A percentile compares a stretch with the other conserved stretches of the same genome.
phyloP scores from a whole-genome alignment of 2,329 filamentous ascomycete genomes.

The Colletotrichum sojae region DNA sequence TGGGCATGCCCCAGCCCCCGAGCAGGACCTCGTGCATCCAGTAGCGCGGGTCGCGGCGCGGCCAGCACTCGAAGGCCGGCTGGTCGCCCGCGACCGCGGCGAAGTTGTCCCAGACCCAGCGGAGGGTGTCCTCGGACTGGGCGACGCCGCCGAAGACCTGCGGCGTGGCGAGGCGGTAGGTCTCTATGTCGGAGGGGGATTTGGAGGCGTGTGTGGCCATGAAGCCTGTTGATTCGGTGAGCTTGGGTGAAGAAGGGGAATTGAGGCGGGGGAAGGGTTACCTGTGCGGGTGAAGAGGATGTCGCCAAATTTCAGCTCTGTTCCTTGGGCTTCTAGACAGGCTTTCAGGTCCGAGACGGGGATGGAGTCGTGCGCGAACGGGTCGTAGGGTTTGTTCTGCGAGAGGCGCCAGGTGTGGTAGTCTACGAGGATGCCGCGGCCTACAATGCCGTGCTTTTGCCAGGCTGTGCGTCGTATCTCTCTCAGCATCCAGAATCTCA shows the following conservation, averaged over 20 bases:
- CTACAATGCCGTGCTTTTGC: slow-evolving; percentile 57
- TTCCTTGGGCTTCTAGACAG: slow-evolving; percentile 41
- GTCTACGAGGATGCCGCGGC: slow-evolving; percentile 67
- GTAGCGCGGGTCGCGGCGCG: slow-evolving; percentile 50
- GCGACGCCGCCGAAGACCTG: slow-evolving; percentile 57
- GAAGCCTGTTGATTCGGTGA: slow-evolving; percentile 30
- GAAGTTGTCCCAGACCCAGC: slow-evolving; percentile 73
- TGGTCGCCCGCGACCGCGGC: slow-evolving; percentile 70
- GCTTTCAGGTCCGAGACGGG: slow-evolving; percentile 37
- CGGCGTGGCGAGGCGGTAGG: slow-evolving; percentile 19
- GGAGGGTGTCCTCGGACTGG: slow-evolving; percentile 61
- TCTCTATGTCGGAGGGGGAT: slow-evolving; percentile 26
- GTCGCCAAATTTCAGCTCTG: slow-evolving; percentile 59
- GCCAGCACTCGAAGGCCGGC: slow-evolving; percentile 66
- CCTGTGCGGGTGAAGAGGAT: slow-evolving; percentile 69
- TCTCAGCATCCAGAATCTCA: not conserved
- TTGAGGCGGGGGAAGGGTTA: not conserved
- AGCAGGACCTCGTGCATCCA: slow-evolving; percentile 59
- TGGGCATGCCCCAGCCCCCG: slow-evolving; percentile 58
- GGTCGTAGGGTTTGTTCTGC: slow-evolving; percentile 45
- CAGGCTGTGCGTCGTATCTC: slow-evolving; percentile 23
- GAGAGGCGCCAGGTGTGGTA: slow-evolving; percentile 61
- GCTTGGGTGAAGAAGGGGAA: not conserved
- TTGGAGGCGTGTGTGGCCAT: slow-evolving; percentile 37
- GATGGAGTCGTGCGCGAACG: slow-evolving; percentile 39